Base-by-base conservation (phyloP, 2,329 filamentous ascomycete genomes). In the Ophiostoma australiae region DNA sequence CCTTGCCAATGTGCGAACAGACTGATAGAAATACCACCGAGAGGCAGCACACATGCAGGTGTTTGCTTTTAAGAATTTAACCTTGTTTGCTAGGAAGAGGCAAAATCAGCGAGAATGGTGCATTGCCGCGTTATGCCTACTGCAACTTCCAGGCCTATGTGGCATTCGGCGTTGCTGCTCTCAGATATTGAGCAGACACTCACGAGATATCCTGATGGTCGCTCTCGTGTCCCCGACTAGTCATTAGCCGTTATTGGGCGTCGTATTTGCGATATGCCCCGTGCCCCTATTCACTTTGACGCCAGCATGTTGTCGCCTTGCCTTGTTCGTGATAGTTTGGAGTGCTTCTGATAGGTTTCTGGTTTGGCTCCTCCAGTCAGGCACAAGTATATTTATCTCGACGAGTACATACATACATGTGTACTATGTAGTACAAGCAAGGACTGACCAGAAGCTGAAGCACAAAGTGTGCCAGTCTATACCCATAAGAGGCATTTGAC, bases 391-490 rank as follows among this genome's bases (percentile, higher is more conserved):
- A 41, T 27, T 5, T 58, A 27, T 23, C n/a, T 27, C n/a, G 31
- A 63, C 58, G 20, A 63, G 3, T 55, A 55, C 48, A 55, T n/a
- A 23, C 48, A 17, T 7, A 6, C n/a, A 20, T 27, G 3, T 7
- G 8, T 35, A 11, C 13, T 6, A 11, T 63, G 27, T 20, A 55
- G 20, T 15, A 55, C 48, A 55, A 55, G 17, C 44, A 44, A 39
- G 13, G 41, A 17, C 41, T 44, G 20, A 3, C 44, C 37, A 31
- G 10, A 39, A 48, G n/a, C 6, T 65, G 61, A 65, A 31, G 61
- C 61, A 65, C 6, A n/a, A 35, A 10, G 61, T 65, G 61, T 65
- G 20, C 20, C 61, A 65, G 61, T 23, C 61, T 65, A 39, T 65
- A 35, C 61, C 58, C 31, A 65, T 35, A n/a, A 35, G 31, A 37